Conservation (phyloP, 148 eudicot species). For the Silene conica region DNA sequence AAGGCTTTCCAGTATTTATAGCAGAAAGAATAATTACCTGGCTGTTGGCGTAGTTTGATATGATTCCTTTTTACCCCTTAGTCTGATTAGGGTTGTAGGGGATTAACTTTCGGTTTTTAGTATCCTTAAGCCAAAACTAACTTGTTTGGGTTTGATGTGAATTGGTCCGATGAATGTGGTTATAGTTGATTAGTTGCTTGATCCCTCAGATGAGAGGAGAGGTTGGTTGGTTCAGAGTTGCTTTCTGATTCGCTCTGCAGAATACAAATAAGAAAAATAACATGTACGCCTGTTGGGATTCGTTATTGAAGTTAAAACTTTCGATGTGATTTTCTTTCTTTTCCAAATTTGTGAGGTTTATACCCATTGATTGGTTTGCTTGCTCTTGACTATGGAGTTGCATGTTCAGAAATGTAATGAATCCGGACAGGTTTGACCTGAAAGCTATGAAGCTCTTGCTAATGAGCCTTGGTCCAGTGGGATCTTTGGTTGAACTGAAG, state of each 20-base stretch:
- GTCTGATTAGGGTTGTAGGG: neutral
- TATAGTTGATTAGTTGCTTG: no score
- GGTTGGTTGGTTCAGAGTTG: neutral
- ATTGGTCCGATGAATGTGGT: neutral
- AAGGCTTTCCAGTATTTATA: neutral
- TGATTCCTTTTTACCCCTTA: neutral
- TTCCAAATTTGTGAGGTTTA: neutral
- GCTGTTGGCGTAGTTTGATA: neutral
- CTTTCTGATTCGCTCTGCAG: neutral
- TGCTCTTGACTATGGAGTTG: conserved; percentile 46
- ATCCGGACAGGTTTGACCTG: conserved; percentile 92
- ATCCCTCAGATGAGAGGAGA: neutral
- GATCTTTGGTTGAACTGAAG: conserved; percentile 85
- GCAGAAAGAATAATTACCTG: neutral
- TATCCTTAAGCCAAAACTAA: neutral
- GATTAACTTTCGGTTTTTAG: neutral
- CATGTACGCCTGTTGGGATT: neutral
- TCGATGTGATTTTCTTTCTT: neutral
- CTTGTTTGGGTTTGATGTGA: neutral
- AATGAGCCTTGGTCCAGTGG: conserved; percentile 98
- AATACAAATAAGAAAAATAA: no score
- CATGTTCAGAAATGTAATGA: conserved; percentile 74
- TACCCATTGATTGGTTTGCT: neutral
- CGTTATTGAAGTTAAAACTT: neutral
- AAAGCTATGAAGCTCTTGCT: conserved; percentile 86